Conservation (phyloP, 495 filamentous ascomycete genomes). For the Neurospora sp. region DNA sequence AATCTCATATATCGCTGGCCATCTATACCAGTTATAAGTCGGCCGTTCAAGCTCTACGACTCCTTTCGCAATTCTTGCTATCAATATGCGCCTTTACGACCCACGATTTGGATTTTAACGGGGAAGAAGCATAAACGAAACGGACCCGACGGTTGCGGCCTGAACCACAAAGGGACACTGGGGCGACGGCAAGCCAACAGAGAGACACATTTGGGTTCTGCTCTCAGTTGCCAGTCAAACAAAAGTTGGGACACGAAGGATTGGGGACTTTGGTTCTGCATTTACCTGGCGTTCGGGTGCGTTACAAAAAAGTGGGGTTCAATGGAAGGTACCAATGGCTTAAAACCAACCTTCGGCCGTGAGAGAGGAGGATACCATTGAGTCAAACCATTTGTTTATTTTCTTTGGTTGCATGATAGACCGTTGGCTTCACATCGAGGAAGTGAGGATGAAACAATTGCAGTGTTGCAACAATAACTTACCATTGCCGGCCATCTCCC, state of each 20-base stretch:
- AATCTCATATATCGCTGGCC: background rate
- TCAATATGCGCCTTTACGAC: background rate
- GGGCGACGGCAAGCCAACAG: background rate
- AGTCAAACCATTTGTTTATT: background rate
- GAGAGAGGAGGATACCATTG: background rate
- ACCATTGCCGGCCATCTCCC: background rate
- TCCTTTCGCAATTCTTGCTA: background rate
- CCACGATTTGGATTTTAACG: background rate
- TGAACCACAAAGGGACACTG: background rate
- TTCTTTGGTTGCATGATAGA: background rate
- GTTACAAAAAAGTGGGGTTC: background rate
- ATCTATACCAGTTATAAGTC: background rate
- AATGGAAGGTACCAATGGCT: background rate
- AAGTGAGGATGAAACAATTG: background rate
- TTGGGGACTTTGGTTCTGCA: background rate
- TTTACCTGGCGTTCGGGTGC: background rate
- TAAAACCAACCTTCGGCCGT: background rate
- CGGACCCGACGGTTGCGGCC: background rate
- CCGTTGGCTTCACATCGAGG: background rate
- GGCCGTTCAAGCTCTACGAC: background rate
- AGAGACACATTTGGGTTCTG: background rate
- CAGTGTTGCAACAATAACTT: background rate
- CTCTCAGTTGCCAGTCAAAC: background rate
- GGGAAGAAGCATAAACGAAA: background rate
- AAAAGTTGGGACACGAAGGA: background rate